These are phyloP conservation scores for Canna indica DNA, from an alignment of 176 grass and related monocot genomes.

Conservation along the genomic window DNA sequence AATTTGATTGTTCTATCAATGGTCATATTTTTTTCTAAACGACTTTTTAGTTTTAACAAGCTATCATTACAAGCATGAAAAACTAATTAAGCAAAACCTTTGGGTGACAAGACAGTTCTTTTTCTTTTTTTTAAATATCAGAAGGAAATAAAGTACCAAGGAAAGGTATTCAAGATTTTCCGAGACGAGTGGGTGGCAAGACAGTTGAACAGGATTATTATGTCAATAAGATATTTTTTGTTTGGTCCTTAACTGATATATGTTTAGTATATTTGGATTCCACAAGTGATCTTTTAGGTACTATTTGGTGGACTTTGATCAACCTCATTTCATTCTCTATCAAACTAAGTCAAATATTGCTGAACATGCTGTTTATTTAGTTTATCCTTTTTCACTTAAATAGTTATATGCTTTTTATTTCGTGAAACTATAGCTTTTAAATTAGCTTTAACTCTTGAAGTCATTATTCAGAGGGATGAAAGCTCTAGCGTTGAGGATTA, in stretches of 20 bases:
- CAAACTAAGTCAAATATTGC: not conserved
- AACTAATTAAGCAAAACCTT: not conserved
- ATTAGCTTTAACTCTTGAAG: constrained; percentile 12
- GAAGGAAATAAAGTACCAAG: too few relatives aligned
- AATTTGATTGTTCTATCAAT: not conserved
- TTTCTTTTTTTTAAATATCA: too few relatives aligned
- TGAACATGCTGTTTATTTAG: not conserved
- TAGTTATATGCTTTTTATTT: not conserved
- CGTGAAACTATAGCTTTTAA: not conserved
- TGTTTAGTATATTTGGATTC: not conserved
- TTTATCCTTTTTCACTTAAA: not conserved
- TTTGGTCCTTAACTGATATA: too few relatives aligned
- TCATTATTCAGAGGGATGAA: constrained; percentile 38
- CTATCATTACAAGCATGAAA: not conserved
- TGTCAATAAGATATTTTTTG: not conserved
- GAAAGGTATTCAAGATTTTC: too few relatives aligned
- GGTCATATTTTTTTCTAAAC: not conserved
- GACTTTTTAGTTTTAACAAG: not conserved
- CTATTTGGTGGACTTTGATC: not conserved
- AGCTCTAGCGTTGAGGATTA: constrained; percentile 30
- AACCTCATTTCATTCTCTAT: not conserved
- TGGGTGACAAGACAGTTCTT: not conserved
- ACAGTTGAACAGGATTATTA: not conserved
- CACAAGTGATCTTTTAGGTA: not conserved
- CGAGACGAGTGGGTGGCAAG: not conserved